Percentiles rank a stretch among this genome's conserved stretches.
These are phyloP conservation scores for Trypanosomatidae sp. DNA, from an alignment of 208 protist species.

Conservation along the genomic window DNA sequence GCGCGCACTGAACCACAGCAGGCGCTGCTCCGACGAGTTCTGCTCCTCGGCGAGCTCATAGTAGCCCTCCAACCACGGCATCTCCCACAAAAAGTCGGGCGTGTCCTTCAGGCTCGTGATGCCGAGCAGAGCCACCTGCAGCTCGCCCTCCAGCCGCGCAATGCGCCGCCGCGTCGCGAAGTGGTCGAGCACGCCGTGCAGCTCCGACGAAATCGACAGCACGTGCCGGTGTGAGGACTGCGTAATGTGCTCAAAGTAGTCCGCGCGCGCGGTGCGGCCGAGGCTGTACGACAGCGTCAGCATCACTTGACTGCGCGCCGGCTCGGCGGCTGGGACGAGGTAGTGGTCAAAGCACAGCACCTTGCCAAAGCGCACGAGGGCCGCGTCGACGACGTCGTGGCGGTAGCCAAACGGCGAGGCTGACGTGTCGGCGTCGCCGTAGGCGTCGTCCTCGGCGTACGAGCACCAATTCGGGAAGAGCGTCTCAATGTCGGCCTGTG, in stretches of 20 bases:
- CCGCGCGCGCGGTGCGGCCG: constrained; percentile 26
- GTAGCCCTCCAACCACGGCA: constrained; percentile 47
- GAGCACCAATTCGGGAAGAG: constrained; percentile 61
- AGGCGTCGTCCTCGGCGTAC: constrained; percentile 33
- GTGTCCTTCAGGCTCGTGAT: constrained; percentile 35
- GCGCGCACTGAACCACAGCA: constrained; percentile 42
- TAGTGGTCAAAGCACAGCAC: constrained; percentile 67
- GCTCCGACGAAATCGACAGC: constrained; percentile 28
- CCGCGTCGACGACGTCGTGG: constrained; percentile 7
- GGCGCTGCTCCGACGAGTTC: constrained; percentile 27
- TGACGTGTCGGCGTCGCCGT: background rate
- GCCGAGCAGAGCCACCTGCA: constrained; percentile 34
- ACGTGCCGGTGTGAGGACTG: constrained; percentile 39
- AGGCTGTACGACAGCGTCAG: constrained; percentile 49
- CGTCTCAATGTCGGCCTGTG: constrained; percentile 29
- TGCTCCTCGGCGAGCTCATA: constrained; percentile 41
- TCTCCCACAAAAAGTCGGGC: constrained; percentile 62
- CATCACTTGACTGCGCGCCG: constrained; percentile 41
- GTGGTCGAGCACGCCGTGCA: constrained; percentile 45
- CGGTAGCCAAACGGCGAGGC: background rate
- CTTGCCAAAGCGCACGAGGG: constrained; percentile 30
- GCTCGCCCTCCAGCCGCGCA: constrained; percentile 28
- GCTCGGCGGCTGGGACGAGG: constrained; percentile 22
- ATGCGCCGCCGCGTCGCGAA: constrained; percentile 41
- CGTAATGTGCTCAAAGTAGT: constrained; percentile 56